Base-by-base conservation (phyloP, 2,329 filamentous ascomycete species). In the Talaromyces islandicus region DNA sequence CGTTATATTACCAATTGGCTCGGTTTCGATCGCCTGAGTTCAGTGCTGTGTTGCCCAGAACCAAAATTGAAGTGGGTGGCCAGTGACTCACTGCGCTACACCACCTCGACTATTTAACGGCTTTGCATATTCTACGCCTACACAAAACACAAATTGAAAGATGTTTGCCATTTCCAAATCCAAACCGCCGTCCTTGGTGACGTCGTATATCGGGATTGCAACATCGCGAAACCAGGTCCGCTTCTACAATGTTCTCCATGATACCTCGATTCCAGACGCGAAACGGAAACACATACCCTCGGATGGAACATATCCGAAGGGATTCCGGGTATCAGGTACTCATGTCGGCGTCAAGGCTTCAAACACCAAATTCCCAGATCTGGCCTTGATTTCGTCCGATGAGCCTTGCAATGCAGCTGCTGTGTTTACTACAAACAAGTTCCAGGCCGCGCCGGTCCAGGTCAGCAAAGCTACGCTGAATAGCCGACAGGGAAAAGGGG, bases 351-450 rank as follows among this genome's bases (percentile, higher is more conserved):
- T 99, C 68, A 99, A 99, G 80, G 86, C 92, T 14, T 88, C 88
- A 65, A 97, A 97, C 78, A 96, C 90, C 56, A 89, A 85, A 64
- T 92, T 92, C 75, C 92, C 93, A 32, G 94, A 99, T 73, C 84
- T 99, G 55, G 91, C 92, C 38, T 83, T 99, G 66, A 84, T 99
- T 64, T 87, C 88, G 19, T 97, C 94, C 7, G 91, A 96, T 69
- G 83, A 82, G 57, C 91, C 92, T 58, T 97, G 92, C 75, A 84
- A 90, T 7, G 92, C 89, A 10, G 91, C 92, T 0, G 94, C 92
- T 7, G 92, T 97, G 52, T 97, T 97, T 79, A 99, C 94, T 58
- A 95, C 92, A 76, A 99, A 99, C 80, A 92, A 93, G 75, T 99
- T 99, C 78, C 92, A 97, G 77, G 94, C 94, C 19, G 94, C 94